phyloP scores from a whole-genome alignment of 2,329 filamentous ascomycete genomes.

The Aspergillus tamarii region DNA sequence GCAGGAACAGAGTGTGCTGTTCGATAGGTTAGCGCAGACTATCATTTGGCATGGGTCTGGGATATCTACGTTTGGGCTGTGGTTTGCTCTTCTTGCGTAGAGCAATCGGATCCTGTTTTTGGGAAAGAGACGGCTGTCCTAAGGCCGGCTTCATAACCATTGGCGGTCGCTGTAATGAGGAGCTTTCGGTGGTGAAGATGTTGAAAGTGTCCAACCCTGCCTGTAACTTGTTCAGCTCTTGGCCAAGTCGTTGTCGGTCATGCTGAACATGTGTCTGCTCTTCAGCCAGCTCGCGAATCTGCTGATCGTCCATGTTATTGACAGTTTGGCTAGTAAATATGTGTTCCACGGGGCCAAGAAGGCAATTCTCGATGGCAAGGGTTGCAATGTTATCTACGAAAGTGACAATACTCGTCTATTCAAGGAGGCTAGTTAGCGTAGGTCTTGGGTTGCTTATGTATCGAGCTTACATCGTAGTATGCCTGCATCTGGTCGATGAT shows the following conservation, averaged over 20 bases:
- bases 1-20: not conserved
- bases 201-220: conserved; percentile 11
- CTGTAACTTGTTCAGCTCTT: conserved; percentile 24
- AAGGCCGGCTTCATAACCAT: not conserved
- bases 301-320: conserved; percentile 36
- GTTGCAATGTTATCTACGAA: conserved; percentile 55
- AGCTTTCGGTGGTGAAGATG: not conserved
- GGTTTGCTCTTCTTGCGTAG: not conserved
- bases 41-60: not conserved
- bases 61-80: not conserved
- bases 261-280: conserved; percentile 20
- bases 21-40: not conserved
- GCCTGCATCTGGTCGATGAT: conserved; percentile 51
- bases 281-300: conserved; percentile 43
- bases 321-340: conserved; percentile 49
- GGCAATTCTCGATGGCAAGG: conserved; percentile 54
- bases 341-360: conserved; percentile 45
- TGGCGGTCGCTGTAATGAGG: not conserved
- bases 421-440: not conserved
- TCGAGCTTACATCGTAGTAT: conserved; percentile 27
- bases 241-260: conserved; percentile 19
- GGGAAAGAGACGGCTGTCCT: not conserved
- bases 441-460: not conserved
- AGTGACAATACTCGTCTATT: conserved; percentile 40
- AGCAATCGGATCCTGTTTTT: not conserved